Base-by-base conservation (phyloP, 805 yeast genomes). In the Lachancea kluyveri region DNA sequence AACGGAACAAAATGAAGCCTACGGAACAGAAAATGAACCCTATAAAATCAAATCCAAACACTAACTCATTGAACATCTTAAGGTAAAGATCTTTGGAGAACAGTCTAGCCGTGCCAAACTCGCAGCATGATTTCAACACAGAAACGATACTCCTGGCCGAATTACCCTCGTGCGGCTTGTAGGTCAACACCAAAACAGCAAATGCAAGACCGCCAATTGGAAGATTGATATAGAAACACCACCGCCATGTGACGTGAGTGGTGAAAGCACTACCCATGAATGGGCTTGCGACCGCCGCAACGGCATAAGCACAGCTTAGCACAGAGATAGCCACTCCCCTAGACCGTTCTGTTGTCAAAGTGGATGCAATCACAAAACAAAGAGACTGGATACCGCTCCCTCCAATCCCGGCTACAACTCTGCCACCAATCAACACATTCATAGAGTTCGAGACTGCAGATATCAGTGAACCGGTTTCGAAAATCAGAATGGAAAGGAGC, bases 161-260 rank as follows among this genome's bases (percentile, higher is more conserved):
- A 17, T 17, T 20, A 10, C 6, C 24, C 6, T 14, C 25, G 8
- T 19, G 12, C 6, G 48, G 49, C 24, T 44, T 44, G 37, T 48
- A 46, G 17, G 38, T 35, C 6, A 39, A 3, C 3, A 39, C 25
- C 22, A 52, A 48, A 10, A 47, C 15, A 3, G 39, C 17, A 15
- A 43, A 27, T 4, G 54, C 55, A 10, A 41, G 17, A 1, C 79
- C 85, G 11, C 82, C 81, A 20, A 78, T 54, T 3, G 85, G 84
- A 22, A 81, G 52, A 52, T 79, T 80, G 39, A 80, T 64, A 54
- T 74, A 80, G 50, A 79, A 80, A 46, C 83, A 74, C 85, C 86
- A 79, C 46, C 87, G 63, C 87, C 87, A 80, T n/a, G 73, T 59
- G 4, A 67, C 73, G 31, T 68, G 60, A 2, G 71, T 55, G 1